phyloP scores from a whole-genome alignment of 2,329 filamentous ascomycete species.

The Aspergillus floridensis region DNA sequence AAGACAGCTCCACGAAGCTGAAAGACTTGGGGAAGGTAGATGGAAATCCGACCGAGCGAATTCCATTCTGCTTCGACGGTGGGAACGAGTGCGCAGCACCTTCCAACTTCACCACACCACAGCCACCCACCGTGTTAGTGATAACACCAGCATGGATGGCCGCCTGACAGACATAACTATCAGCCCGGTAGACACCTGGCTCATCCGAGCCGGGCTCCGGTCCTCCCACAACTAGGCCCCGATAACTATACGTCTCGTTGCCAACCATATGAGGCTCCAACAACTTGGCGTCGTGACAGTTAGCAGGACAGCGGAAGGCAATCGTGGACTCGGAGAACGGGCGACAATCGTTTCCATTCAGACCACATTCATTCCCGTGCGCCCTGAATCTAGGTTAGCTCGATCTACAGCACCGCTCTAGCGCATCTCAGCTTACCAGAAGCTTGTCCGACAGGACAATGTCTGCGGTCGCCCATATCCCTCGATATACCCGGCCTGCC shows the following conservation, averaged over 20 bases:
- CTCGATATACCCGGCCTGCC: constrained; percentile 48
- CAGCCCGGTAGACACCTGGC: constrained; percentile 71
- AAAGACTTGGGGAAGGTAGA: constrained; percentile 89
- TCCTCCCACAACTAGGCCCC: constrained; percentile 53
- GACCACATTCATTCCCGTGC: constrained; percentile 48
- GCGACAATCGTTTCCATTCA: constrained; percentile 56
- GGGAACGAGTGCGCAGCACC: constrained; percentile 66
- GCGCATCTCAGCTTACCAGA: constrained; percentile 37
- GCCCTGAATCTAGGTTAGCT: constrained; percentile 29
- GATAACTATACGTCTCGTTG: constrained; percentile 52
- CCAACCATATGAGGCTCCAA: constrained; percentile 54
- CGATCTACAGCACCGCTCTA: not conserved
- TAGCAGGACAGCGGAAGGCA: constrained; percentile 57
- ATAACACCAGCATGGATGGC: constrained; percentile 82
- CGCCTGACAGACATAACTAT: constrained; percentile 82
- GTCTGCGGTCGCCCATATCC: constrained; percentile 48
- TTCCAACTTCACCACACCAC: constrained; percentile 73
- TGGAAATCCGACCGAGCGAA: constrained; percentile 74
- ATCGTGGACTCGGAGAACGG: constrained; percentile 53
- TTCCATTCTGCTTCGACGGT: constrained; percentile 66
- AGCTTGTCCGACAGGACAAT: constrained; percentile 46
- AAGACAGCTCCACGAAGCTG: constrained; percentile 64
- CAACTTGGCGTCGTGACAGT: constrained; percentile 48
- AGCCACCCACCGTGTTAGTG: constrained; percentile 69
- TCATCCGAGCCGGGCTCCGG: constrained; percentile 37